These are phyloP conservation scores for Monosporascus sp. DNA, from an alignment of 2,329 filamentous ascomycete genomes.

Conservation along the genomic window DNA sequence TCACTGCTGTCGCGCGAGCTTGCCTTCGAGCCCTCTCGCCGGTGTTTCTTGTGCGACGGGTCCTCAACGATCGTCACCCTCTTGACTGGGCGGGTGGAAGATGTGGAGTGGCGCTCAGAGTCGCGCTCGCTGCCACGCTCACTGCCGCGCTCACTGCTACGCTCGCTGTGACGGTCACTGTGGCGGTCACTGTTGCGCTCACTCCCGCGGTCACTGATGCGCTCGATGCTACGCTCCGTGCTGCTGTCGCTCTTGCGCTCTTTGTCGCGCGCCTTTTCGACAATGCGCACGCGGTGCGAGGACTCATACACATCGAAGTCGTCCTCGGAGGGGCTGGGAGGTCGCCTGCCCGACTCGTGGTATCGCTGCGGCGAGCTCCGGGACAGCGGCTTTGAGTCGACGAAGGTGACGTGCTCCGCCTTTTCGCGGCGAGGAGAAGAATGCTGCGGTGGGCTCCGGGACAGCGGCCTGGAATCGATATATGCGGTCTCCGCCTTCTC, in stretches of 20 bases:
- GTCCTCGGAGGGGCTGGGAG: constrained; percentile 31
- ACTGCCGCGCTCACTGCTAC: background rate
- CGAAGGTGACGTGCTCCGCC: constrained; percentile 39
- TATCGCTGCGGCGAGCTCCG: constrained; percentile 41
- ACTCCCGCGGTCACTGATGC: background rate
- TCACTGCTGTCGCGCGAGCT: constrained; percentile 22
- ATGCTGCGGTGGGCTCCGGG: constrained; percentile 28
- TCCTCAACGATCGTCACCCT: constrained; percentile 34
- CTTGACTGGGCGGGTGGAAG: constrained; percentile 19
- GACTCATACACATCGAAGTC: constrained; percentile 7
- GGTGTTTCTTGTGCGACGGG: constrained; percentile 25
- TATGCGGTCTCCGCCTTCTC: constrained; percentile 39
- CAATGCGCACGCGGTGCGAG: constrained; percentile 16
- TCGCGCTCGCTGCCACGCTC: constrained; percentile 13
- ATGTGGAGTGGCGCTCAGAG: constrained; percentile 16
- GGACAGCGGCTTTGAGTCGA: constrained; percentile 40
- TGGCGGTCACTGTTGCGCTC: background rate
- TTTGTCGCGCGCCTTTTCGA: background rate
- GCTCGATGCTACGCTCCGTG: background rate
- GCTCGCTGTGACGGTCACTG: background rate
- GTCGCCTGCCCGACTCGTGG: constrained; percentile 32
- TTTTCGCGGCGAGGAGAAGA: constrained; percentile 24
- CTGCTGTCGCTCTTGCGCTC: background rate
- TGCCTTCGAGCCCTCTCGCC: constrained; percentile 30
- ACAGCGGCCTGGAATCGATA: constrained; percentile 39